These are phyloP conservation scores for Spergularia bocconei DNA, from an alignment of 148 eudicot species.

Conservation along the genomic window DNA sequence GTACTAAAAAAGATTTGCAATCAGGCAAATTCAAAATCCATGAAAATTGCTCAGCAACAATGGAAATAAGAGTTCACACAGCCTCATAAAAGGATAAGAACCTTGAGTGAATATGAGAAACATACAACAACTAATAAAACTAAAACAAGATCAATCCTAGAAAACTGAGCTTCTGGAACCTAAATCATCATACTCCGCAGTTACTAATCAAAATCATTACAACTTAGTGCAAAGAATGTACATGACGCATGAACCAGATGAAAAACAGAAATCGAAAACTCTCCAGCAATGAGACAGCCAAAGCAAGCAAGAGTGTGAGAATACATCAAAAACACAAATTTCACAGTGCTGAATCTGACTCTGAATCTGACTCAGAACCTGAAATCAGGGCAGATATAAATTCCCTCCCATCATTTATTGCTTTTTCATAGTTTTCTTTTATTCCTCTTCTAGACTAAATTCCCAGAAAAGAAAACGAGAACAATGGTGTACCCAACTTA, in stretches of 20 bases:
- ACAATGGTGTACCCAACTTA: not conserved
- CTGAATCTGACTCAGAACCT: not conserved
- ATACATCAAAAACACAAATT: not conserved
- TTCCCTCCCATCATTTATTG: not conserved
- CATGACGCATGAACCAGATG: not conserved
- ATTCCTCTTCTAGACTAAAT: not conserved
- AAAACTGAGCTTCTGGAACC: not conserved
- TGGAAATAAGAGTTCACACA: not conserved
- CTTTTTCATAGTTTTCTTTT: not conserved
- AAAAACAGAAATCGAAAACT: not conserved
- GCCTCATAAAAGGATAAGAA: not conserved
- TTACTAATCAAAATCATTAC: not conserved
- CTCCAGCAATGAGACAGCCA: not conserved
- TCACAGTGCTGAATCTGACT: not conserved
- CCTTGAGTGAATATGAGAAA: conserved; percentile 1
- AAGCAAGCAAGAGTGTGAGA: not conserved
- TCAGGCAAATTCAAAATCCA: not conserved
- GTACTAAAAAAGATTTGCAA: not conserved
- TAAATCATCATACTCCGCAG: not conserved
- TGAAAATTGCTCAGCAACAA: not conserved
- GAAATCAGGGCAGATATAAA: not conserved
- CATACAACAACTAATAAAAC: not conserved
- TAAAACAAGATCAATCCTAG: not conserved
- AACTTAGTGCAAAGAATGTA: not conserved
- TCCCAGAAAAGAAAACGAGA: not conserved